Base-by-base conservation (phyloP, 306 rosid species). In the Rosa rugosa region DNA sequence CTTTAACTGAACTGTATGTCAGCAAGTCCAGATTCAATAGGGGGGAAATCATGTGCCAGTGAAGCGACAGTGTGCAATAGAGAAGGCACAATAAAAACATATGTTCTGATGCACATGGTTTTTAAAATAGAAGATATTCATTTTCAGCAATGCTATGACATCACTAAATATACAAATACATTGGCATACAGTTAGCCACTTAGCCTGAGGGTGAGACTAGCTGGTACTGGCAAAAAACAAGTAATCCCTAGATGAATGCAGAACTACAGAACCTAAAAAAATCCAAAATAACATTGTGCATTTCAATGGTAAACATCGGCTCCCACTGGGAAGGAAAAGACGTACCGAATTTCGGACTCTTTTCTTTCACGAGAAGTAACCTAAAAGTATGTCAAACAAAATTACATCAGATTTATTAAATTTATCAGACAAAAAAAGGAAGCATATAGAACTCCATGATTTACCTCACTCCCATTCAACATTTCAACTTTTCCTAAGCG, bases 391-490 rank as follows among this genome's bases (percentile, higher is more conserved):
- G 67, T 80, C 69, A 76, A 72, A 71, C 16, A 53, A 68, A 38
- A 80, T 45, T 67, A 49, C 66, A 56, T 76, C 78, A 76, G 60
- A 71, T 36, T 69, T 31, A 11, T n/a, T 62, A 71, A 69, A 74
- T 64, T 13, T 17, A 54, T 74, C 51, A 27, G 47, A 84, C 71
- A 75, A 77, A 46, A 60, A 68, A 76, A 46, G 36, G 57, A 64
- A 77, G 25, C 16, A 77, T 69, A 72, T 60, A 77, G 67, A 47
- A 81, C 77, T 72, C 75, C 14, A 27, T 6, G 79, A 63, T 54
- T 78, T 83, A 95, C 99, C 99, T 95, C 96, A 79, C 99, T 92
- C 72, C 99, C 98, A 69, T 95, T 91, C 77, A 95, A 81, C 62
- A 87, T 82, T 85, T 85, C 87, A 83, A 95, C 79, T 79, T 92